A percentile compares a stretch with the other conserved stretches of the same genome.
These are phyloP conservation scores for Isoetes taiwanensis DNA, from an alignment of 75 land plant genomes.

Conservation along the genomic window DNA sequence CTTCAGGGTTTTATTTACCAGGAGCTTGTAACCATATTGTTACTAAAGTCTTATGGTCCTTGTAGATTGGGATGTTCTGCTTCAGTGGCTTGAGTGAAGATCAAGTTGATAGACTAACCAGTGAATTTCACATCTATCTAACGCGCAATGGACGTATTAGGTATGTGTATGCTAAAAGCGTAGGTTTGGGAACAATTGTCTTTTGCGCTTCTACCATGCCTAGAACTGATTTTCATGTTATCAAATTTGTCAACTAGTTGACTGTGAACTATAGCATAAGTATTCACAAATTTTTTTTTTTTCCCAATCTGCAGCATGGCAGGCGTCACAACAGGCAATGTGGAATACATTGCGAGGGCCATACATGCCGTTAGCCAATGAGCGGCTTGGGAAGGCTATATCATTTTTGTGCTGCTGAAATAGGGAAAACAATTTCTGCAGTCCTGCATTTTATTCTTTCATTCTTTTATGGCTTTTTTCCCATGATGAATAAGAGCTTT, in stretches of 20 bases:
- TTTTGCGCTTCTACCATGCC: too few species aligned
- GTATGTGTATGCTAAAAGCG: too few species aligned
- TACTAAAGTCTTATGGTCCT: background rate
- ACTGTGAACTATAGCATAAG: too few species aligned
- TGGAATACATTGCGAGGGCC: slow-evolving; percentile 75
- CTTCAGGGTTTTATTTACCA: background rate
- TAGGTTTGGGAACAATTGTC: too few species aligned
- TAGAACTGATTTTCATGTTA: too few species aligned
- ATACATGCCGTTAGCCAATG: slow-evolving; percentile 57
- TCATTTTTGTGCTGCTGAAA: too few species aligned
- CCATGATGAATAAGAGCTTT: too few species aligned
- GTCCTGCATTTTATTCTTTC: too few species aligned
- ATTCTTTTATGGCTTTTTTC: too few species aligned
- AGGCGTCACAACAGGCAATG: slow-evolving; percentile 70
- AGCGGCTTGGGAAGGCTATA: too few species aligned
- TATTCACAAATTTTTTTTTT: too few species aligned
- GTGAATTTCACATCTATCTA: slow-evolving; percentile 75
- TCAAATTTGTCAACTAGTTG: background rate
- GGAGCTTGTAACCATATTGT: background rate
- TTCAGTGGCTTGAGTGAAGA: slow-evolving; percentile 82
- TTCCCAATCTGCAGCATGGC: slow-evolving; percentile 84
- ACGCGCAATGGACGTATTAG: slow-evolving; percentile 91
- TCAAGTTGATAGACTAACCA: slow-evolving; percentile 84
- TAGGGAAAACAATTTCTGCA: too few species aligned
- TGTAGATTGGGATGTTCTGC: slow-evolving; percentile 95